Conservation (phyloP, 306 rosid genomes). For the Mucuna pruriens region DNA sequence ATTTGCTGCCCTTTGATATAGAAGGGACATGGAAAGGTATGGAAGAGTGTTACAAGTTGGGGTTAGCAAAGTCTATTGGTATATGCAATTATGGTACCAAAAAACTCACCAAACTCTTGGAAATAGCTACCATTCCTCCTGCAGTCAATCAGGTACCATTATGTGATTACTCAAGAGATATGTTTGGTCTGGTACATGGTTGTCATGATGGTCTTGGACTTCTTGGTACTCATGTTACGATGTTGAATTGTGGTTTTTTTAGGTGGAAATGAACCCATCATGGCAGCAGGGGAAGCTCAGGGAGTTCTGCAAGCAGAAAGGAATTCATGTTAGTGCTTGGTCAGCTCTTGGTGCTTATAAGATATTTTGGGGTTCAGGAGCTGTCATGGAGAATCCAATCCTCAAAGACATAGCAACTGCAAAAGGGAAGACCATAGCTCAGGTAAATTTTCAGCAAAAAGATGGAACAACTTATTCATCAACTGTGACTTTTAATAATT, state of each 20-base stretch:
- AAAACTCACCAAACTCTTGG: conserved; percentile 47
- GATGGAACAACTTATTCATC: background rate
- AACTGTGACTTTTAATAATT: background rate
- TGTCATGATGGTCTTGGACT: background rate
- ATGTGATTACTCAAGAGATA: background rate
- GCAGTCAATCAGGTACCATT: conserved; percentile 54
- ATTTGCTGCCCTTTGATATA: conserved; percentile 57
- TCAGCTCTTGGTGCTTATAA: conserved; percentile 58
- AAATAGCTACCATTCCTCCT: conserved; percentile 51
- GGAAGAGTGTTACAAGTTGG: conserved; percentile 54
- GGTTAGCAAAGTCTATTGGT: conserved; percentile 59
- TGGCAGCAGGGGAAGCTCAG: conserved; percentile 56
- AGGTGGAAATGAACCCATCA: conserved; percentile 62
- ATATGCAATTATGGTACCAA: conserved; percentile 52
- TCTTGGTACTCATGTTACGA: background rate
- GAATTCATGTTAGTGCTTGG: conserved; percentile 64
- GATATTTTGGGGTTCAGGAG: conserved; percentile 55
- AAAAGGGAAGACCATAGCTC: conserved; percentile 51
- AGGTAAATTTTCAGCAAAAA: conserved; percentile 42
- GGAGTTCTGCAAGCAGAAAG: conserved; percentile 52
- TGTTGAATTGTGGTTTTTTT: conserved; percentile 7
- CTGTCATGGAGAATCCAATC: conserved; percentile 55
- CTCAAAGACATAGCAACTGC: conserved; percentile 51
- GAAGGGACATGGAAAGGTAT: conserved; percentile 65
- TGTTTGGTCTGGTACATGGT: background rate